A percentile compares a stretch with the other conserved stretches of the same genome.
These are phyloP conservation scores for Ophiostoma australiae DNA, from an alignment of 2,329 filamentous ascomycete species.

Conservation along the genomic window DNA sequence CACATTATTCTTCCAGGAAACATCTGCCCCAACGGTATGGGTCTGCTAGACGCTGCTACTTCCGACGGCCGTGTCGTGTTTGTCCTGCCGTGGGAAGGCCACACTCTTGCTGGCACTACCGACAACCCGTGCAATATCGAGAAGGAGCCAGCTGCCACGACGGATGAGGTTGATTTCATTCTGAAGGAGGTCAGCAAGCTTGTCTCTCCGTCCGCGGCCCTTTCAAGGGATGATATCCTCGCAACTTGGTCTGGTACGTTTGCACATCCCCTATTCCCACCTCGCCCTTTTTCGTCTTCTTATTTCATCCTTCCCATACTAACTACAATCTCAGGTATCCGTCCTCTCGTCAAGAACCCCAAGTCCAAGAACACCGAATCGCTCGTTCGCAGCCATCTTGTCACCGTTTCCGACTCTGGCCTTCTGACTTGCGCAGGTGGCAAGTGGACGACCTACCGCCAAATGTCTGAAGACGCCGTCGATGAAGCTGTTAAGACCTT, in stretches of 20 bases:
- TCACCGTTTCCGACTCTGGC: conserved; percentile 68
- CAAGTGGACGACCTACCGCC: conserved; percentile 85
- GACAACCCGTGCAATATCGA: conserved; percentile 64
- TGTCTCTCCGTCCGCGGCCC: conserved; percentile 55
- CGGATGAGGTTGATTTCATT: conserved; percentile 42
- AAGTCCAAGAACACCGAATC: conserved; percentile 78
- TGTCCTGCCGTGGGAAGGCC: conserved; percentile 81
- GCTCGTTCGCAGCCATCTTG: conserved; percentile 74
- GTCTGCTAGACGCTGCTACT: conserved; percentile 73
- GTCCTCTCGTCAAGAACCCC: conserved; percentile 74
- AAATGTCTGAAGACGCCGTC: conserved; percentile 83
- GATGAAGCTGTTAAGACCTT: conserved; percentile 70
- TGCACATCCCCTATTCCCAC: background rate
- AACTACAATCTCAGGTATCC: conserved; percentile 46
- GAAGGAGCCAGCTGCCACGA: conserved; percentile 15
- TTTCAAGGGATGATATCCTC: conserved; percentile 23
- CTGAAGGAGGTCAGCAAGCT: conserved; percentile 72
- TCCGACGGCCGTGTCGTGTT: conserved; percentile 86
- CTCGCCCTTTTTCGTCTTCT: background rate
- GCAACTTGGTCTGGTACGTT: conserved; percentile 51
- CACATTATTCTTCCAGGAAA: conserved; percentile 77
- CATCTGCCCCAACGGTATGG: conserved; percentile 75
- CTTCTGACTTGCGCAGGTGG: conserved; percentile 76
- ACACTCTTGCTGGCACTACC: conserved; percentile 79
- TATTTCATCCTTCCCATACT: background rate